A percentile compares a stretch with the other conserved stretches of the same genome.
Evolutionary conservation across 2,329 filamentous ascomycete genomes (phyloP).

Genomic region (Trichophyton schoenleinii): DNA sequence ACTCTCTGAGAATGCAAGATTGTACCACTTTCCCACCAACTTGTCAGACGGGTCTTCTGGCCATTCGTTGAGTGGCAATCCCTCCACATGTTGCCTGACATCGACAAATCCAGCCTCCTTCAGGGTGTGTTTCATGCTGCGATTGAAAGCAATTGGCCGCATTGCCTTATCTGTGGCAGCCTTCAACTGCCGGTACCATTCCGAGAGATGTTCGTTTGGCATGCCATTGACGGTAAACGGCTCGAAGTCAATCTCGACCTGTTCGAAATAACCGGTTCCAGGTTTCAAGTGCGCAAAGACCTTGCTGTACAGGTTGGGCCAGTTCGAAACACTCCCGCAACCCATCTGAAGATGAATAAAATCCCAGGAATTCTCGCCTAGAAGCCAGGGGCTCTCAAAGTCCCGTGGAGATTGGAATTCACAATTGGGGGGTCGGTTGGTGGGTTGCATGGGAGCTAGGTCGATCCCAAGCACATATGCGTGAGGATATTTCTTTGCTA

Average conservation of each 20-base stretch:
- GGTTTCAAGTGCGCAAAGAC: slow-evolving; percentile 63
- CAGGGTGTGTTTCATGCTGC: slow-evolving; percentile 47
- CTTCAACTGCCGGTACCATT: slow-evolving; percentile 59
- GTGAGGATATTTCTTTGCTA: slow-evolving; percentile 55
- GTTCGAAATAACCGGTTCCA: slow-evolving; percentile 64
- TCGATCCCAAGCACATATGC: slow-evolving; percentile 52
- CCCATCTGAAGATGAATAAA: slow-evolving; percentile 73
- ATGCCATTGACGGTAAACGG: slow-evolving; percentile 49
- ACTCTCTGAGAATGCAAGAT: slow-evolving; percentile 60
- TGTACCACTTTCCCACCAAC: slow-evolving; percentile 70
- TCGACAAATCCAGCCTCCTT: slow-evolving; percentile 65
- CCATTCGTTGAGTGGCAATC: slow-evolving; percentile 65
- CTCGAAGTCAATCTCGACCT: slow-evolving; percentile 76
- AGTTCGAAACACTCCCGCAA: slow-evolving; percentile 63
- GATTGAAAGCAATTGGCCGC: slow-evolving; percentile 53
- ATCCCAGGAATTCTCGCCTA: slow-evolving; percentile 60
- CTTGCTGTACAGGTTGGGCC: slow-evolving; percentile 61
- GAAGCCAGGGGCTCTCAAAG: slow-evolving; percentile 62
- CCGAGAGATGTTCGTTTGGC: slow-evolving; percentile 38
- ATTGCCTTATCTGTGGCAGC: slow-evolving; percentile 54
- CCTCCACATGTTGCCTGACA: slow-evolving; percentile 56
- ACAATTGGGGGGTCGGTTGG: slow-evolving; percentile 58
- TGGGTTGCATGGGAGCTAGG: slow-evolving; percentile 49
- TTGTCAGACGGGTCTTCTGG: slow-evolving; percentile 50
- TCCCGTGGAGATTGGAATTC: slow-evolving; percentile 57